phyloP scores from a whole-genome alignment of 2,329 filamentous ascomycete genomes.

The Venturiaceae sp. region DNA sequence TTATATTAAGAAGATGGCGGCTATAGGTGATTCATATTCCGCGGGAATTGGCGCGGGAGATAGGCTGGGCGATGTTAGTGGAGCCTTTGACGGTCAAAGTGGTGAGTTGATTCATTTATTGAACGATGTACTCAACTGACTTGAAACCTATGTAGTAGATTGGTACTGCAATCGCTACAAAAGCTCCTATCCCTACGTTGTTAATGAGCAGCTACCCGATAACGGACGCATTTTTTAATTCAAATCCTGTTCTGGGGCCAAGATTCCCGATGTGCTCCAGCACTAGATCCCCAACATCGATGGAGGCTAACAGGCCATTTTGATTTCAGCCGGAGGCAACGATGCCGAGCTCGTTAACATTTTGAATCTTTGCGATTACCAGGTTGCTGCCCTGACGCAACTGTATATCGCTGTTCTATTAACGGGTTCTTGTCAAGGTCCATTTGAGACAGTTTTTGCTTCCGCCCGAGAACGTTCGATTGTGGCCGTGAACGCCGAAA shows the following conservation, averaged over 20 bases:
- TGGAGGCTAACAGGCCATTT: conserved; percentile 17
- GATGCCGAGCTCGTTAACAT: conserved; percentile 20
- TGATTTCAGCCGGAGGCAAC: conserved; percentile 22
- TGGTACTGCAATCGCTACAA: background rate
- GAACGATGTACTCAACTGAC: background rate
- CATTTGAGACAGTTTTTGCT: too few species aligned
- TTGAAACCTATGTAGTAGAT: background rate
- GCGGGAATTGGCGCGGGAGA: conserved; percentile 19
- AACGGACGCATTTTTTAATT: conserved; percentile 16
- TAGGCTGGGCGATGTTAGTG: conserved; percentile 19
- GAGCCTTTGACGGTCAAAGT: too few species aligned
- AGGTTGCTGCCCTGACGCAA: conserved; percentile 13
- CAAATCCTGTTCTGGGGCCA: conserved; percentile 21
- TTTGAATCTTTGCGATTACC: conserved; percentile 20
- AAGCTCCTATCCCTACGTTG: background rate
- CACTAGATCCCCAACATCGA: conserved; percentile 16
- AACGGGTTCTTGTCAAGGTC: too few species aligned
- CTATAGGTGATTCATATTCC: conserved; percentile 22
- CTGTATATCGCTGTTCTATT: too few species aligned
- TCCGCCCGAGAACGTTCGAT: too few species aligned
- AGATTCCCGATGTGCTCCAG: conserved; percentile 15
- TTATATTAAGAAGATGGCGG: conserved; percentile 18
- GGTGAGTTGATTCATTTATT: conserved; percentile 14
- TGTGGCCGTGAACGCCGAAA: too few species aligned
- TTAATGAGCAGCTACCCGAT: too few species aligned